These are phyloP conservation scores for Fusarium penzigii DNA, from an alignment of 2,329 filamentous ascomycete genomes.

Conservation along the genomic window DNA sequence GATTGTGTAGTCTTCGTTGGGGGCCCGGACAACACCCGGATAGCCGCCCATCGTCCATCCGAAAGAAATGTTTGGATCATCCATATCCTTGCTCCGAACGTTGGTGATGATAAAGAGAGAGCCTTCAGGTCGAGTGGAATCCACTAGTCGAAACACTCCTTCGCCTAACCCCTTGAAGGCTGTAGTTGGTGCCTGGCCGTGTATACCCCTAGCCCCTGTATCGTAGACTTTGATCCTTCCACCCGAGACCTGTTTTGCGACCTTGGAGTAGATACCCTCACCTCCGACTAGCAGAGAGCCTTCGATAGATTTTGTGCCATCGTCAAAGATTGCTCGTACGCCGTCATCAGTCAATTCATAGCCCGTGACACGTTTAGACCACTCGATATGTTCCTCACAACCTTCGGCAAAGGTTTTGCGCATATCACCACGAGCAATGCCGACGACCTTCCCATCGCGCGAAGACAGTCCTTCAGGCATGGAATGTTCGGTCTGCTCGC, in stretches of 20 bases:
- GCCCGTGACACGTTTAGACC: conserved; percentile 55
- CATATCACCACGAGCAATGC: conserved; percentile 65
- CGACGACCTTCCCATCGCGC: conserved; percentile 59
- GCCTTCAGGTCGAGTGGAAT: conserved; percentile 48
- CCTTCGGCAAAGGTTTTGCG: conserved; percentile 58
- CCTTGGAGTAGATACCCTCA: conserved; percentile 62
- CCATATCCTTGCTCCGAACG: conserved; percentile 59
- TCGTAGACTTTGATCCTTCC: conserved; percentile 63
- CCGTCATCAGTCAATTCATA: conserved; percentile 58
- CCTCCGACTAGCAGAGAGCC: conserved; percentile 61
- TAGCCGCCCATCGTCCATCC: conserved; percentile 65
- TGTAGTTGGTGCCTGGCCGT: conserved; percentile 62
- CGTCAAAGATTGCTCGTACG: conserved; percentile 59
- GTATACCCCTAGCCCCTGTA: conserved; percentile 63
- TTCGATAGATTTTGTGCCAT: conserved; percentile 59
- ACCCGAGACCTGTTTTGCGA: conserved; percentile 60
- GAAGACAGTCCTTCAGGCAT: conserved; percentile 43
- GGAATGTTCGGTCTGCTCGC: conserved; percentile 39
- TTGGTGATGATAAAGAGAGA: conserved; percentile 62
- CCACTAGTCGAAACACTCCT: conserved; percentile 59
- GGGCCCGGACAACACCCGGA: conserved; percentile 57
- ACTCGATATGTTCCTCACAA: conserved; percentile 55
- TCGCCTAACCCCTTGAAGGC: conserved; percentile 64
- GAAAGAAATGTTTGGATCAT: conserved; percentile 57
- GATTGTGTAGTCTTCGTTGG: conserved; percentile 61